Percentiles rank a stretch among this genome's conserved stretches.
These are phyloP conservation scores for Solanum hybrid DNA, from an alignment of 305 asterid genomes.

Conservation along the genomic window DNA sequence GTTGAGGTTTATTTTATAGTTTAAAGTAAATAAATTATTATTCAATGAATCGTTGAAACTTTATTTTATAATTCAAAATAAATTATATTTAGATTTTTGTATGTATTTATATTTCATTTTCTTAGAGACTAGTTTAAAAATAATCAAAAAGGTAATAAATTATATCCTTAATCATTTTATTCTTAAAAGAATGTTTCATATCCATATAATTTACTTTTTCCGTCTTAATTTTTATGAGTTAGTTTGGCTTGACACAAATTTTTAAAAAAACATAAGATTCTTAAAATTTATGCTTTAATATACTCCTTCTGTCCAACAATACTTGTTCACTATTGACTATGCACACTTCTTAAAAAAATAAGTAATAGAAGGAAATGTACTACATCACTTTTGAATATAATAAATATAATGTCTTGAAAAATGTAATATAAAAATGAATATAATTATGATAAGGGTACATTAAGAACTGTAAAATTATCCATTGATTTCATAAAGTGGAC, in stretches of 20 bases:
- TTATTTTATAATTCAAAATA: background rate
- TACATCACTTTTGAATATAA: too few species aligned
- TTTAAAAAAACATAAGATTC: background rate
- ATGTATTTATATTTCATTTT: background rate
- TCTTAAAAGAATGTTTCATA: background rate
- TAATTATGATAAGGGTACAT: background rate
- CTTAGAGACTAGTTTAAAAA: background rate
- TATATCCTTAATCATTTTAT: background rate
- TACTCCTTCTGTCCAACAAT: too few species aligned
- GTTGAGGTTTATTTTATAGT: background rate
- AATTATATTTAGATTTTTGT: background rate
- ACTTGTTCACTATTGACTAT: too few species aligned
- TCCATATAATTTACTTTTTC: background rate
- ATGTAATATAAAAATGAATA: too few species aligned
- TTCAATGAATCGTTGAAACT: background rate
- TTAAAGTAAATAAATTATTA: background rate
- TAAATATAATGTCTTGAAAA: too few species aligned
- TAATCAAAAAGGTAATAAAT: background rate
- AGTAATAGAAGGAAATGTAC: background rate
- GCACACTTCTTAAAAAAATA: too few species aligned
- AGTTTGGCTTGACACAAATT: too few species aligned
- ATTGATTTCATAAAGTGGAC: too few species aligned
- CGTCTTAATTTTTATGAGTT: background rate
- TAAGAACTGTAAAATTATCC: background rate
- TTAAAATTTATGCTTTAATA: background rate